Base-by-base conservation (phyloP, 371 early-diverging fungal genomes). In the Syncephalastrum monosporum region DNA sequence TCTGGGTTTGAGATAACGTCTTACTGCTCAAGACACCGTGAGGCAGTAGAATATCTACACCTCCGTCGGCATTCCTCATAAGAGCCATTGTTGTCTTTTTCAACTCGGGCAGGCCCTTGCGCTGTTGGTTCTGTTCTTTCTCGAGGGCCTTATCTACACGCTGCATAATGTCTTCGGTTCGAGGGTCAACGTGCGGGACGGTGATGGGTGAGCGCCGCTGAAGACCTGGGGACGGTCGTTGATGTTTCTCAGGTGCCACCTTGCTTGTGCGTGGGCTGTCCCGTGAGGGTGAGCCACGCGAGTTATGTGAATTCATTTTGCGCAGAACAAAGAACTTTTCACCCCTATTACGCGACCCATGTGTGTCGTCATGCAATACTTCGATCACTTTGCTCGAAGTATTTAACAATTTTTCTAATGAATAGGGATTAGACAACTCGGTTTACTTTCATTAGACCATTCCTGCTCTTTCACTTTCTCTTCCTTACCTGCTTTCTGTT, bases 271-370 rank as follows among this genome's bases (percentile, higher is more conserved):
- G 59, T 2, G 57, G 56, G 5, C 47, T 46, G 16, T 53, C 46
- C 23, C 52, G 46, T 13, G 51, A 47, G 3, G 54, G 25, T 16
- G 53, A 41, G 13, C 50, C 44, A 14, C 51, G 47, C 24, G 56
- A 38, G 5, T 53, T 53, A 10, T 48, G 17, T 52, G 57, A 50
- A 41, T 27, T 13, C 15, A 50, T 27, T 45, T 56, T 57, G 29
- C 72, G 63, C 42, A 76, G 53, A 17, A 73, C 65, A 56, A 76
- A 73, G 19, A 62, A n/a, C 50, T 72, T 71, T 47, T 75, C 75
- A 41, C 52, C 55, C 1, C 65, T 57, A n/a, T 61, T 64, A 41
- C 65, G 65, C 15, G 69, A 33, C 8, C 38, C 38, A 12, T 24
- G 45, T 1, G 66, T 60, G 42, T 66, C 66, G 55, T 66, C 61